Conservation (phyloP, 257 asterid species). For the Leptodermis oblonga region DNA sequence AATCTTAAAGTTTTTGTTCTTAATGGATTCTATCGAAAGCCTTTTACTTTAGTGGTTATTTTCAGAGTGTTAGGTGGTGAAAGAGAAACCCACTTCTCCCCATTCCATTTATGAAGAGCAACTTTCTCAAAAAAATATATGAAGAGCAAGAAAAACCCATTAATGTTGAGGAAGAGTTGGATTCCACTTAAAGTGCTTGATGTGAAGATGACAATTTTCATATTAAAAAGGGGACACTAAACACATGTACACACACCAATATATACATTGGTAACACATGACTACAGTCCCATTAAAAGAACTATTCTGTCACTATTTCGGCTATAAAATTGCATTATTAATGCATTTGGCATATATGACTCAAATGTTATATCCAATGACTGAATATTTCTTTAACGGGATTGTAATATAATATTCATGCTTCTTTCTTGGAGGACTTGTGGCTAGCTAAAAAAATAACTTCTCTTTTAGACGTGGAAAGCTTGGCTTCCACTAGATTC, state of each 20-base stretch:
- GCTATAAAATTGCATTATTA: too few relatives aligned
- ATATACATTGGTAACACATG: too few relatives aligned
- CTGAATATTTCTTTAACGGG: too few relatives aligned
- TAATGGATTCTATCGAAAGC: constrained; percentile 27
- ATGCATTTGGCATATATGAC: too few relatives aligned
- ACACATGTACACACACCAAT: not conserved
- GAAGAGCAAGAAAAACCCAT: constrained; percentile 10
- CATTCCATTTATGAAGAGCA: too few relatives aligned
- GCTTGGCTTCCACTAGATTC: constrained; percentile 54
- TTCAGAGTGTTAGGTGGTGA: constrained; percentile 60
- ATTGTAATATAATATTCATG: constrained; percentile 15
- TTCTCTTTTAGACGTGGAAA: constrained; percentile 57
- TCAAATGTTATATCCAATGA: too few relatives aligned
- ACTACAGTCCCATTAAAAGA: too few relatives aligned
- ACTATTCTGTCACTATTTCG: too few relatives aligned
- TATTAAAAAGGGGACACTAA: constrained; percentile 32
- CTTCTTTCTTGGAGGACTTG: constrained; percentile 22
- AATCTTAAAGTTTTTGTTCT: constrained; percentile 38
- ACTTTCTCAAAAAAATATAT: too few relatives aligned
- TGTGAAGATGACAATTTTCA: constrained; percentile 43
- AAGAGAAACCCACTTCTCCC: constrained; percentile 46
- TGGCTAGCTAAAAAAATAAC: constrained; percentile 1
- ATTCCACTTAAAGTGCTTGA: constrained; percentile 62
- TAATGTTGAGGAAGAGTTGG: constrained; percentile 54
- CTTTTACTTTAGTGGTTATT: constrained; percentile 27